phyloP scores from a whole-genome alignment of 495 filamentous ascomycete species.

The Talaromyces stipitatus region DNA sequence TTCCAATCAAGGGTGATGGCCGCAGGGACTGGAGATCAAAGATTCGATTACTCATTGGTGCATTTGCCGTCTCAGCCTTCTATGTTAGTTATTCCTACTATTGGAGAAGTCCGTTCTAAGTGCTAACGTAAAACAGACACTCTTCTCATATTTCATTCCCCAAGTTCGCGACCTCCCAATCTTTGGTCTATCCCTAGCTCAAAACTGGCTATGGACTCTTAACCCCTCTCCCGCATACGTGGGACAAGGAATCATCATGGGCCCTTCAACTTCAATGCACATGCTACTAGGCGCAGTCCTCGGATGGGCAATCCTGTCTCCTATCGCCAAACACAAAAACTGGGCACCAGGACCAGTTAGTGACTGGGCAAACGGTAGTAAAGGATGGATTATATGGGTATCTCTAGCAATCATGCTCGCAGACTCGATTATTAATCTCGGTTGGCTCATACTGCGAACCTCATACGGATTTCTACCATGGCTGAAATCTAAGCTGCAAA shows the following conservation, averaged over 20 bases:
- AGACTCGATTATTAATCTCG: constrained; percentile 81
- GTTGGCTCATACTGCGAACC: constrained; percentile 60
- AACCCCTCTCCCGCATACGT: constrained; percentile 95
- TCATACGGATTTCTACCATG: constrained; percentile 37
- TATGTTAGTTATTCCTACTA: constrained; percentile 28
- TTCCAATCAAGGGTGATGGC: constrained; percentile 21
- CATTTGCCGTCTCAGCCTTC: constrained; percentile 50
- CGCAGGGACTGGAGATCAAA: constrained; percentile 54
- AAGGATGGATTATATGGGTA: constrained; percentile 98
- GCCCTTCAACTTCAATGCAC: constrained; percentile 82
- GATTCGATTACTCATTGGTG: constrained; percentile 50
- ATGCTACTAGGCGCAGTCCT: constrained; percentile 90
- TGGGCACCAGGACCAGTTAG: constrained; percentile 85
- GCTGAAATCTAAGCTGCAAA: constrained; percentile 28
- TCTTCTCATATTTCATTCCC: constrained; percentile 90
- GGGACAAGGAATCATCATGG: constrained; percentile 74
- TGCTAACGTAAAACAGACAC: constrained; percentile 47
- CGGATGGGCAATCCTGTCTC: constrained; percentile 88
- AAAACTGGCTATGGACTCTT: constrained; percentile 88
- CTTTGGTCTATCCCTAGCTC: constrained; percentile 65
- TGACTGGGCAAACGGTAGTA: constrained; percentile 85
- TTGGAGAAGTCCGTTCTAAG: background rate
- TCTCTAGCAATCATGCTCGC: constrained; percentile 94
- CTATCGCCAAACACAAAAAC: constrained; percentile 71
- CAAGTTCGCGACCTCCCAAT: constrained; percentile 77